Conservation (phyloP, 2,329 filamentous ascomycete species). For the Stagonosporopsis chrysanthemi region DNA sequence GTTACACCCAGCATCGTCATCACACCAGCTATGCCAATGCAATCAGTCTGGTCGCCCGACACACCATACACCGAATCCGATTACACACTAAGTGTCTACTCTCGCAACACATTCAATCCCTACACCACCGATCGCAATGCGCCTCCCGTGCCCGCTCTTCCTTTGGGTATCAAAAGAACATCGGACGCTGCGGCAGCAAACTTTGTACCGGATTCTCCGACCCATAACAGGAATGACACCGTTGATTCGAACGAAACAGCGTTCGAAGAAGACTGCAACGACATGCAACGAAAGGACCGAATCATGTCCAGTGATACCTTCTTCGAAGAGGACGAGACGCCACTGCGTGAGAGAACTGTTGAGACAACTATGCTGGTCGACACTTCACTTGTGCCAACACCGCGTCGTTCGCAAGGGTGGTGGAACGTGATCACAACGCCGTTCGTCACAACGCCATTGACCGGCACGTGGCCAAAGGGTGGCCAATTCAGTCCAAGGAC, state of each 20-base stretch:
- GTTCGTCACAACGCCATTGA: slow-evolving; percentile 58
- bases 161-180: slow-evolving; percentile 29
- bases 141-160: slow-evolving; percentile 60
- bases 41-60: slow-evolving; percentile 65
- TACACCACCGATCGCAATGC: slow-evolving; percentile 48
- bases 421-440: slow-evolving; percentile 80
- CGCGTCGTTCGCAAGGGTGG: slow-evolving; percentile 72
- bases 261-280: slow-evolving; percentile 61
- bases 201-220: slow-evolving; percentile 9
- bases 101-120: slow-evolving; percentile 58
- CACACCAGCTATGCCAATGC: slow-evolving; percentile 60
- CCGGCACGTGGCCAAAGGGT: slow-evolving; percentile 47
- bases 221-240: slow-evolving; percentile 42
- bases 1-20: slow-evolving; percentile 61
- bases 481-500: slow-evolving; percentile 30
- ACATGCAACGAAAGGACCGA: slow-evolving; percentile 51
- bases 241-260: slow-evolving; percentile 48
- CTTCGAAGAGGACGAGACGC: slow-evolving; percentile 72
- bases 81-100: slow-evolving; percentile 67
- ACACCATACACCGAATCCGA: slow-evolving; percentile 66
- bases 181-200: slow-evolving; percentile 10
- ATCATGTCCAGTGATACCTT: slow-evolving; percentile 68
- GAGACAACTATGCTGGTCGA: slow-evolving; percentile 48
- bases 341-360: slow-evolving; percentile 35
- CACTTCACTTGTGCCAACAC: slow-evolving; percentile 56